Evolutionary conservation across 139 green algal genomes (phyloP), one percentile per base, ranked within the genome.

Genomic region (Pedinophyceae sp.): DNA sequence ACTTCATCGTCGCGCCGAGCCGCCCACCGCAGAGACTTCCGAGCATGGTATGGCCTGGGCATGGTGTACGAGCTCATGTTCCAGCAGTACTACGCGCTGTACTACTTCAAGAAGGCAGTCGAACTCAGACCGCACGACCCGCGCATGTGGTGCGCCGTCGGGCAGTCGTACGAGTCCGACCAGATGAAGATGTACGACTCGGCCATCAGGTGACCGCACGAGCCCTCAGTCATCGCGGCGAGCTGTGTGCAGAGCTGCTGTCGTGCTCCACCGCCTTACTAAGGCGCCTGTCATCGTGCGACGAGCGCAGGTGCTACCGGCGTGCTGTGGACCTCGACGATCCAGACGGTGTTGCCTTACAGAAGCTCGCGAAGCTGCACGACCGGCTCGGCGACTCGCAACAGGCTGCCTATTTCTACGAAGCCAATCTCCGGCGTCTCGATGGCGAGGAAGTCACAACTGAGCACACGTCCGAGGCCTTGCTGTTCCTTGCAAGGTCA

Each of bases 81-180:
- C 57, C 88, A 93, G 83, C 84, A 78, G 1, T 81, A 79, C 46
- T 86, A 93, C 30, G 85, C 85, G 15, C 61, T 94, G 45, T 79
- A 93, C 67, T 94, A 94, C 70, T 94, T 81, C 63, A 56, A 54
- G 22, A 64, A 56, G 55, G 88, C 86, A 19, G 68, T 80, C 26
- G 58, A 80, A 65, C 71, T 95, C 62, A 59, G 83, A 15, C 83
- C 81, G 1, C 56, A 76, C 2, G 90, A 98, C 64, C 75, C 85
- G 10, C 80, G 91, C 56, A 95, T 98, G 84, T 98, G 91, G 91
- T 93, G 80, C 49, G 89, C 89, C 13, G 86, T 98, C 73, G 91
- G 83, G 10, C 82, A 94, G 69, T 96, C 85, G 77, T 94, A 93
- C 58, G 76, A 87, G 69, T 68, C 58, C 50, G 72, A 83, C 46